A percentile compares a stretch with the other conserved stretches of the same genome.
These are phyloP conservation scores for Cryptococcus deneoformans DNA, from an alignment of 1,284 basidiomycete species.

Conservation along the genomic window DNA sequence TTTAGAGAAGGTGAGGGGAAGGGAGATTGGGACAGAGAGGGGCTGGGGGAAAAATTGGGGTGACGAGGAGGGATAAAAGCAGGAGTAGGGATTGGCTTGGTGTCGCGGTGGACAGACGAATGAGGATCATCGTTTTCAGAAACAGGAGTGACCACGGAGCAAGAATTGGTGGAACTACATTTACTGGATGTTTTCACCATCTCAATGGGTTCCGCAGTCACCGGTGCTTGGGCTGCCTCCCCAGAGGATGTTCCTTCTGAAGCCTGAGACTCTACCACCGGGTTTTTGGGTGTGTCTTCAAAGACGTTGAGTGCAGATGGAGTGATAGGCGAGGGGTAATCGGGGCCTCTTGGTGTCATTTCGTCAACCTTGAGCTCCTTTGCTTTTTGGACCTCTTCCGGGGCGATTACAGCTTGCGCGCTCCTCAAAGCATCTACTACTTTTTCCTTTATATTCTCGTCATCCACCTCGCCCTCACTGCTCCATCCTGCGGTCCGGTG, in stretches of 20 bases:
- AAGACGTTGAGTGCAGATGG: not conserved
- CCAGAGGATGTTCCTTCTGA: too few species aligned
- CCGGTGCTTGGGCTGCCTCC: too few species aligned
- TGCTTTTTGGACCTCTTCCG: too few species aligned
- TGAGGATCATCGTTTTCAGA: too few species aligned
- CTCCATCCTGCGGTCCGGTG: not conserved
- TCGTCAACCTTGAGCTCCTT: not conserved
- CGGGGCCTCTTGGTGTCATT: not conserved
- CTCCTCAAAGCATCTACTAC: too few species aligned
- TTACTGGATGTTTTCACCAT: too few species aligned
- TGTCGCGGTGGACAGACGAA: not conserved
- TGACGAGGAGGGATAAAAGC: not conserved
- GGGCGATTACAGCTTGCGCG: too few species aligned
- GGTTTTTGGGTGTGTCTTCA: not conserved
- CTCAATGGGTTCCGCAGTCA: too few species aligned
- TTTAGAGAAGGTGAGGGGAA: constrained; percentile 3
- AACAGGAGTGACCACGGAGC: too few species aligned
- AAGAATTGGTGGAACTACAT: too few species aligned
- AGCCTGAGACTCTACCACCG: too few species aligned
- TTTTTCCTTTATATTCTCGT: not conserved
- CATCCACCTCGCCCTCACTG: not conserved
- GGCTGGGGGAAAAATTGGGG: not conserved
- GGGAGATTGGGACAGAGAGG: not conserved
- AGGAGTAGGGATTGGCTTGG: not conserved
- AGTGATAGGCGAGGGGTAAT: not conserved